Conservation (phyloP, 768 basidiomycete genomes). For the Naganishia kalamii region DNA sequence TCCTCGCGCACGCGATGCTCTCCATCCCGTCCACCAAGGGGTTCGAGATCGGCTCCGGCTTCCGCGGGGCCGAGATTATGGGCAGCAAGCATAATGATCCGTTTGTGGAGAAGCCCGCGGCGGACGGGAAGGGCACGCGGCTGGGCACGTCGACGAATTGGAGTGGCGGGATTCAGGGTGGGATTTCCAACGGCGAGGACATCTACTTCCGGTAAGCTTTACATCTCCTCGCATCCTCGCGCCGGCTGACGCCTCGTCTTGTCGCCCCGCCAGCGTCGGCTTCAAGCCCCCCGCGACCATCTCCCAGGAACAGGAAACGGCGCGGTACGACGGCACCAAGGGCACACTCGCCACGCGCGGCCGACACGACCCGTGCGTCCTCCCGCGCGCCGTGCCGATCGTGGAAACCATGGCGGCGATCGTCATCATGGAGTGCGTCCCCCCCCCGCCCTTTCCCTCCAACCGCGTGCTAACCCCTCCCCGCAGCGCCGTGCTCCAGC, state of each 20-base stretch:
- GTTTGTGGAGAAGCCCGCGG: constrained; percentile 50
- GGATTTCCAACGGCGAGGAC: constrained; percentile 93
- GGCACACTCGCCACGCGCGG: constrained; percentile 86
- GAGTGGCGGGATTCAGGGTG: constrained; percentile 96
- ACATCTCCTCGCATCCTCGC: neutral
- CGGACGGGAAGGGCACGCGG: constrained; percentile 35
- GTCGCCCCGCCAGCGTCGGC: constrained; percentile 60
- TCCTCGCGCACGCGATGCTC: constrained; percentile 93
- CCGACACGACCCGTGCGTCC: constrained; percentile 94
- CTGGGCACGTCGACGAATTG: constrained; percentile 85
- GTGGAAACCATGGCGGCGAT: constrained; percentile 96
- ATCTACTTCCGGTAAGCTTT: constrained; percentile 82
- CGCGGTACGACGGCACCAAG: constrained; percentile 83
- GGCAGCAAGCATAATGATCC: constrained; percentile 90
- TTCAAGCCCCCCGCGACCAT: constrained; percentile 99
- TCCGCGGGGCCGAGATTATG: constrained; percentile 86
- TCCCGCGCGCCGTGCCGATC: constrained; percentile 93
- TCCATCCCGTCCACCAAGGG: constrained; percentile 98
- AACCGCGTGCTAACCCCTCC: neutral
- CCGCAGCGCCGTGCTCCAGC: constrained; percentile 67
- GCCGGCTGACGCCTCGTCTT: too few species aligned
- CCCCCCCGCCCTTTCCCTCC: neutral
- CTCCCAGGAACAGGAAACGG: constrained; percentile 80
- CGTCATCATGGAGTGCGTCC: constrained; percentile 74
- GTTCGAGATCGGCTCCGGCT: constrained; percentile 96